Evolutionary conservation across 140 eudicot species (phyloP), one percentile per base, ranked within the genome.

Genomic region (Senecio squalidus): DNA sequence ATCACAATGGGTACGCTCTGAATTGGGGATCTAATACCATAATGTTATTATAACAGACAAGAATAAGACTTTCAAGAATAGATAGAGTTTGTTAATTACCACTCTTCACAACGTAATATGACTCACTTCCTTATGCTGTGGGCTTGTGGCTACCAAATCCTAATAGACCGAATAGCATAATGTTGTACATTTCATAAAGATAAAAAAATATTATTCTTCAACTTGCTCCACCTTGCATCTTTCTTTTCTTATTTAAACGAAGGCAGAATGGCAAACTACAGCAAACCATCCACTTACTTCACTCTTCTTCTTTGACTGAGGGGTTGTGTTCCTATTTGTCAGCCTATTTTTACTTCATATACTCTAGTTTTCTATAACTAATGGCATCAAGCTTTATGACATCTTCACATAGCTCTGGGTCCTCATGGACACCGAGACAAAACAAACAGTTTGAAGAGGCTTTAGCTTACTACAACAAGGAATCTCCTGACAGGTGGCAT

Each of bases 401-500:
- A 40, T 86, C 94, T 45, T 62, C 89, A 7, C 80, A 91, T 10
- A 66, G 70, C 82, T 75, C 79, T 10, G 72, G 67, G 38, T 80
- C 84, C 58, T 60, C 83, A 1, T 89, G 95, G 97, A 82, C 97
- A 3, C 59, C 77, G 13, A 82, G 76, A 72, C 97, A 90, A 60
- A 83, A 90, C 84, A 85, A 90, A 78, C 94, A 80, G 45, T 89
- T 89, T 51, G 95, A 89, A 63, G 91, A 85, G 64, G 97, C 97
- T 43, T 64, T 89, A 25, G 97, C 97, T 39, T 66, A 53, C 69
- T 89, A 65, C 54, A 93, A 85, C 75, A 75, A 76, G 71, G 95
- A 85, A 61, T 80, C 79, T 26, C 92, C 92, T 18, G 86, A 89
- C 65, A 75, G 97, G 1, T 89, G 94, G 97, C 86, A 85, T 54